Conservation (phyloP, 148 eudicot genomes). For the Gaultheria prostrata region DNA sequence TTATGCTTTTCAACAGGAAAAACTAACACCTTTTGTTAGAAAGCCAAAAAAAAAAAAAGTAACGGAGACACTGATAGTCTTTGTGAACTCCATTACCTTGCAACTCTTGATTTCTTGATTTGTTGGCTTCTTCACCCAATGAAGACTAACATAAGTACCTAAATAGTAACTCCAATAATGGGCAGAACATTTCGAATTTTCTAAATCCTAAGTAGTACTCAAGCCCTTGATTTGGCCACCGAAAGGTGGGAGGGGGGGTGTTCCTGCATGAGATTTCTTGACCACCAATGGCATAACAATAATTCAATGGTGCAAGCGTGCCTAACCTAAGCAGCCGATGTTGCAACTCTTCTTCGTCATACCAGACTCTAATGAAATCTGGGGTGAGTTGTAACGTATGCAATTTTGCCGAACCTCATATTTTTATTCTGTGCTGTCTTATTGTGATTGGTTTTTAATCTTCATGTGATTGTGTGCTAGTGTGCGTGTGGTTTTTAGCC, state of each 20-base stretch:
- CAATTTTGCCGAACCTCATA: background rate
- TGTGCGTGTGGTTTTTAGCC: background rate
- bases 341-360: too few relatives aligned
- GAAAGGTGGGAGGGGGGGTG: too few relatives aligned
- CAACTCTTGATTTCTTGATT: background rate
- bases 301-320: background rate
- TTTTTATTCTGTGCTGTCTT: background rate
- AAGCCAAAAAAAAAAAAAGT: background rate
- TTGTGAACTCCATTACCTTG: background rate
- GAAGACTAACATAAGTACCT: background rate
- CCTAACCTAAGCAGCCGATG: background rate
- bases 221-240: background rate
- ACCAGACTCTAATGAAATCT: too few relatives aligned
- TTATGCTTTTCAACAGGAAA: background rate
- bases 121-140: background rate
- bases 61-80: background rate
- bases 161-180: background rate
- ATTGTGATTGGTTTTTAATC: background rate
- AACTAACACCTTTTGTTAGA: background rate
- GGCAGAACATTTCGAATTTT: background rate
- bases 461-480: background rate
- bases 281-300: background rate
- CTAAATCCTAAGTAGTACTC: background rate
- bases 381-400: too few relatives aligned
- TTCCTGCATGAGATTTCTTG: background rate